Percentiles rank a stretch among this genome's conserved stretches.
Conservation (phyloP, 352 stramenopile genomes). For the Hyaloperonospora brassicae region DNA sequence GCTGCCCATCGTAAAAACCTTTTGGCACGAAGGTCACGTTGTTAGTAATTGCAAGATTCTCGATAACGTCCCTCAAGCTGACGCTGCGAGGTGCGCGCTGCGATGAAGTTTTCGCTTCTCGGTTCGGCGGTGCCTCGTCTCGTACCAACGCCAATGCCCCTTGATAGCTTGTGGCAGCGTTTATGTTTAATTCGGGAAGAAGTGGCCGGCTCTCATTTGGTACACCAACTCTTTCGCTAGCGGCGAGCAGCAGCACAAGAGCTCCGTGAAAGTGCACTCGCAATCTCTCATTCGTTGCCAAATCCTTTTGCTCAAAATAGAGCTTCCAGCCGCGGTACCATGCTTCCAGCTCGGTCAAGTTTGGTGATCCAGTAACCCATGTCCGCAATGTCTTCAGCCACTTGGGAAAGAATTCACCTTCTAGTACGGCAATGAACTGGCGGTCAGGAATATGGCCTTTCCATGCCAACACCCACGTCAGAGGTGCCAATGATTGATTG, state of each 20-base stretch:
- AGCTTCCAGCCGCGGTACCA: conserved; percentile 85
- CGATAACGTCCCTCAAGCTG: conserved; percentile 75
- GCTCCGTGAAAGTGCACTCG: conserved; percentile 72
- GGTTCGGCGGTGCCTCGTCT: conserved; percentile 20
- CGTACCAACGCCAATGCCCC: conserved; percentile 56
- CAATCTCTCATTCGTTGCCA: conserved; percentile 53
- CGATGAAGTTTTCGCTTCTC: conserved; percentile 16
- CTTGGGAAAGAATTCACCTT: conserved; percentile 88
- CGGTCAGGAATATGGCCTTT: conserved; percentile 50
- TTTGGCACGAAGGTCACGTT: conserved; percentile 81
- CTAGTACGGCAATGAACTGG: conserved; percentile 76
- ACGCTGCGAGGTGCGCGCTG: conserved; percentile 38
- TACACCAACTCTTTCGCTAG: conserved; percentile 18
- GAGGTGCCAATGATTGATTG: conserved; percentile 53
- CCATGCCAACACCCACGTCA: conserved; percentile 77
- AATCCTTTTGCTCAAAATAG: conserved; percentile 58
- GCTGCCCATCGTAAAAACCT: conserved; percentile 65
- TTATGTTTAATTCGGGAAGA: conserved; percentile 47
- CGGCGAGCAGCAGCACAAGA: conserved; percentile 57
- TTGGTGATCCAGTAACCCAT: conserved; percentile 53
- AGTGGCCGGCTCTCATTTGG: conserved; percentile 10
- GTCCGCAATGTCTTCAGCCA: conserved; percentile 80
- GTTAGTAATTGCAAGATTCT: conserved; percentile 68
- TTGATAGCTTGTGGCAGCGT: conserved; percentile 57
- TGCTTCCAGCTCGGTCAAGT: conserved; percentile 56